Percentiles rank a stretch among this genome's conserved stretches.
phyloP scores from a whole-genome alignment of 208 protist genomes.

The Plasmodiophora brassicae region DNA sequence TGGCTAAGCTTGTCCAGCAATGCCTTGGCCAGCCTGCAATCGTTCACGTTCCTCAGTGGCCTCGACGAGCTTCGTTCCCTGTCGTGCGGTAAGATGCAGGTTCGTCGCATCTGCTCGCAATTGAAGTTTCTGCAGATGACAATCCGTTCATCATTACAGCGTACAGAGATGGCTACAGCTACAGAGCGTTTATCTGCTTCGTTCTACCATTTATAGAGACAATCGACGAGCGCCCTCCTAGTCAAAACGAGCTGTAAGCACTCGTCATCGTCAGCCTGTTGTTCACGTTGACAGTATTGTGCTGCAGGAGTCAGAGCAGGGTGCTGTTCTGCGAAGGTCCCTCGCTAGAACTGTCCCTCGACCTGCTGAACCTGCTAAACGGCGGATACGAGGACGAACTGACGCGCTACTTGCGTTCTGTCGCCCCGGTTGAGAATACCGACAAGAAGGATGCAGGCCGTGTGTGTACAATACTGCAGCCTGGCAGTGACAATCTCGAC shows the following conservation, averaged over 20 bases:
- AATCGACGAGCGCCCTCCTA: not conserved
- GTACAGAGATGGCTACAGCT: not conserved
- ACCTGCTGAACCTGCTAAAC: not conserved
- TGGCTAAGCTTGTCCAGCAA: not conserved
- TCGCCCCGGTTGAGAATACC: not conserved
- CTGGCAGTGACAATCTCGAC: not conserved
- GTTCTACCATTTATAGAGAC: not conserved
- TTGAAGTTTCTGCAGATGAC: not conserved
- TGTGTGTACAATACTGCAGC: too few relatives aligned
- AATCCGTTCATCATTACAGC: constrained; percentile 4
- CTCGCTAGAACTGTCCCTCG: not conserved
- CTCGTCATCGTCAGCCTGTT: not conserved
- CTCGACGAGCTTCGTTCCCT: not conserved
- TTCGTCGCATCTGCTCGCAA: not conserved
- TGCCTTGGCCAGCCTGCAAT: not conserved
- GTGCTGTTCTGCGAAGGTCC: not conserved
- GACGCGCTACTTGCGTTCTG: not conserved
- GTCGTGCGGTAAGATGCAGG: not conserved
- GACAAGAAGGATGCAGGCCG: too few relatives aligned
- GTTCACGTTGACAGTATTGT: too few relatives aligned
- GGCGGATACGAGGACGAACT: not conserved
- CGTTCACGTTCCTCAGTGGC: not conserved
- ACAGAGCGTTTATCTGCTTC: constrained; percentile 1
- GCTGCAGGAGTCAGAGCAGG: not conserved
- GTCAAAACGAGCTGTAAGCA: not conserved